Percentiles rank a stretch among this genome's conserved stretches.
These are phyloP conservation scores for Scutellaria minor DNA, from an alignment of 257 asterid genomes.

Conservation along the genomic window DNA sequence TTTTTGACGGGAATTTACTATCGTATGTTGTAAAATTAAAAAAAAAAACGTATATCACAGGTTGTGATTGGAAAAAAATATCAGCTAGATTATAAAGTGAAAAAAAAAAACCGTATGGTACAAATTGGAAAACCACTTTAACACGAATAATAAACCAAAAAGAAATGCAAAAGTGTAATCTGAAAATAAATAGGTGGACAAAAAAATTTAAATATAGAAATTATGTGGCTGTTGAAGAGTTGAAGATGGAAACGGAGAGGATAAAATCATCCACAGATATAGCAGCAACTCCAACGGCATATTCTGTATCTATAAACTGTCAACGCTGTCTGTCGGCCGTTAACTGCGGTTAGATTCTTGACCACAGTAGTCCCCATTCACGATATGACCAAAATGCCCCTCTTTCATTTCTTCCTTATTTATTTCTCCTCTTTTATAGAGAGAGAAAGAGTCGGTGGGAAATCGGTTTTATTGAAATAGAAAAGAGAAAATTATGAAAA, in stretches of 20 bases:
- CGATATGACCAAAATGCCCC: conserved; percentile 30
- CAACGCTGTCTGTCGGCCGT: conserved; percentile 43
- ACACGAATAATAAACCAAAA: no score
- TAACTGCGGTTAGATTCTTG: conserved; percentile 43
- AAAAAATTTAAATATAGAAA: neutral
- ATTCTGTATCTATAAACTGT: conserved; percentile 24
- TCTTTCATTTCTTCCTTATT: conserved; percentile 6
- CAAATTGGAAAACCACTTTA: no score
- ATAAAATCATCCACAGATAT: conserved; percentile 26
- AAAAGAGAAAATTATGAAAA: conserved; percentile 15
- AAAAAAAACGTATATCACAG: no score
- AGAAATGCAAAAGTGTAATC: neutral
- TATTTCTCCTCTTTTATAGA: neutral
- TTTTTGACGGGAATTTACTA: no score
- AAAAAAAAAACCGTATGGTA: no score
- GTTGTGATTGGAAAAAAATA: no score
- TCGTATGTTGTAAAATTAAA: no score
- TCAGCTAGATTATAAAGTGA: no score
- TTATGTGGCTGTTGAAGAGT: conserved; percentile 1
- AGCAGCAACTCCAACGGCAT: conserved; percentile 28
- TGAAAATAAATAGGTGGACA: neutral
- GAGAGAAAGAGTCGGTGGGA: conserved; percentile 46
- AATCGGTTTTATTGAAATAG: conserved; percentile 34
- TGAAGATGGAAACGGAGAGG: conserved; percentile 2
- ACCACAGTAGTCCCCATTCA: conserved; percentile 18